Conservation (phyloP, 768 basidiomycete genomes). For the Phlebiopsis gigantea region DNA sequence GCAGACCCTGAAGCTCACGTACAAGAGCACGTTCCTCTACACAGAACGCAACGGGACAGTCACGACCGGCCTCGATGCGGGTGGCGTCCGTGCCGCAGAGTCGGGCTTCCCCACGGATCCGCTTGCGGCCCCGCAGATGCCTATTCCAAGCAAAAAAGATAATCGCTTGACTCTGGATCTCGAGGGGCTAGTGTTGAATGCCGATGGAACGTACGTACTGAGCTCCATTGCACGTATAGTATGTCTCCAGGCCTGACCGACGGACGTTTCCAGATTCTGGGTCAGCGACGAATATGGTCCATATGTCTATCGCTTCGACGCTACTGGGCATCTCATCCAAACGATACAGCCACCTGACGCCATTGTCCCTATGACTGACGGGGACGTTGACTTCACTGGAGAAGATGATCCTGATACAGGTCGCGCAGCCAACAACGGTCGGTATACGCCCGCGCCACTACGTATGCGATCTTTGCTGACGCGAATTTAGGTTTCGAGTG, state of each 20-base stretch:
- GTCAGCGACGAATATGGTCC: constrained; percentile 68
- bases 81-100: constrained; percentile 38
- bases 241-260: background rate
- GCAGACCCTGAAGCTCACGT: constrained; percentile 45
- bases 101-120: constrained; percentile 25
- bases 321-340: constrained; percentile 43
- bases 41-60: constrained; percentile 39
- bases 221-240: background rate
- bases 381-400: constrained; percentile 49
- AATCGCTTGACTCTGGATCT: constrained; percentile 48
- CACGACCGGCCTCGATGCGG: constrained; percentile 55
- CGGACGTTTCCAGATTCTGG: constrained; percentile 42
- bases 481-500: constrained; percentile 51
- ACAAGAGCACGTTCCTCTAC: constrained; percentile 44
- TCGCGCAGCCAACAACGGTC: constrained; percentile 51
- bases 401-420: constrained; percentile 45
- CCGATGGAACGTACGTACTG: constrained; percentile 48
- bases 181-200: constrained; percentile 53
- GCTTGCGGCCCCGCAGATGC: constrained; percentile 39
- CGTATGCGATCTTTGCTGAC: background rate
- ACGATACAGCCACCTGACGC: constrained; percentile 57
- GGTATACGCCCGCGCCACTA: background rate
- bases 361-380: constrained; percentile 43
- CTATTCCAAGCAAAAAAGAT: constrained; percentile 41
- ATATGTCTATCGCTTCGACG: constrained; percentile 51